phyloP scores from a whole-genome alignment of 345 rosid species.

The Populus pruinosa region DNA sequence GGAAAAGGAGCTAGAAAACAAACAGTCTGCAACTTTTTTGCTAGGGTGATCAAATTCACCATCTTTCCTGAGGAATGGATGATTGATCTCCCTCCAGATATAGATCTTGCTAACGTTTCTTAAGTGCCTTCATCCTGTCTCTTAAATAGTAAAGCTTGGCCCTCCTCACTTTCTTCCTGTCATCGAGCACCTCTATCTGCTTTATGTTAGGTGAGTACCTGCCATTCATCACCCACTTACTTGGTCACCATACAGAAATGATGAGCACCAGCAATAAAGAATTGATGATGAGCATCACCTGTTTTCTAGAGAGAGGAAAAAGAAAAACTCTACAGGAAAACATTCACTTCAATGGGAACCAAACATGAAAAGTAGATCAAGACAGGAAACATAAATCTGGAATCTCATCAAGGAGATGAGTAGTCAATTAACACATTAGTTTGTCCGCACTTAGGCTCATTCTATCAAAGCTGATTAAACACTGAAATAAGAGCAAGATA shows the following conservation, averaged over 20 bases:
- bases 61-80: slow-evolving; percentile 2
- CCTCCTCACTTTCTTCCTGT: slow-evolving; percentile 91
- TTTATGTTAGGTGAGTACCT: slow-evolving; percentile 94
- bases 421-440: background rate
- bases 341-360: background rate
- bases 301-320: background rate
- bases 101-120: slow-evolving; percentile 34
- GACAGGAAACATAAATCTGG: background rate
- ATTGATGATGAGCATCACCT: background rate
- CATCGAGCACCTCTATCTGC: slow-evolving; percentile 83
- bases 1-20: background rate
- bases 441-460: background rate
- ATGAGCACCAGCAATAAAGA: background rate
- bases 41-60: slow-evolving; percentile 1
- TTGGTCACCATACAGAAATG: slow-evolving; percentile 5
- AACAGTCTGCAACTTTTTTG: slow-evolving; percentile 10
- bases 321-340: background rate
- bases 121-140: slow-evolving; percentile 93
- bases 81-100: background rate
- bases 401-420: background rate
- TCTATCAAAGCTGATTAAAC: background rate
- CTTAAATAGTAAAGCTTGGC: slow-evolving; percentile 93
- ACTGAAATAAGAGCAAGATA: background rate
- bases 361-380: background rate
- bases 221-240: slow-evolving; percentile 26